A percentile compares a stretch with the other conserved stretches of the same genome.
Evolutionary conservation across 257 asterid genomes (phyloP).

Genomic region (Lavandula angustifolia): DNA sequence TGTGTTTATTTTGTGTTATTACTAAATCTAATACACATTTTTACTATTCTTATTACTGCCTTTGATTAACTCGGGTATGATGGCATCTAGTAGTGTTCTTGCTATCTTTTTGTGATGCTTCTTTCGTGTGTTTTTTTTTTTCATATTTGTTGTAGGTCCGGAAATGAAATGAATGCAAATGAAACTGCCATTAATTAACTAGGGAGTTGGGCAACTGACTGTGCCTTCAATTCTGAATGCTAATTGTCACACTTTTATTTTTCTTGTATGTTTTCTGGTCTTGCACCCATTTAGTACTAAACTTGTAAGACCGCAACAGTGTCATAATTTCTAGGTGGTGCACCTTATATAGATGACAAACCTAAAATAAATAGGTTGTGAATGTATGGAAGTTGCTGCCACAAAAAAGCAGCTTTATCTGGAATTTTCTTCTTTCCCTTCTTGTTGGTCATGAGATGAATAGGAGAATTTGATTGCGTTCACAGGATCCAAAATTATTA

Average conservation of each 20-base stretch:
- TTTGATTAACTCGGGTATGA: conserved; percentile 8
- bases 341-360: background rate
- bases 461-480: conserved; percentile 32
- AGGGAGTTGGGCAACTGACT: too few species aligned
- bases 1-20: too few species aligned
- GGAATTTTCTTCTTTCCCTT: background rate
- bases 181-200: too few species aligned
- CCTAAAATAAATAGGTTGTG: background rate
- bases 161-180: background rate
- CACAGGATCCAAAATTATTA: conserved; percentile 90
- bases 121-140: conserved; percentile 18
- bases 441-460: conserved; percentile 7
- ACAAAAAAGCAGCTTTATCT: background rate
- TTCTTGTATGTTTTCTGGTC: conserved; percentile 14
- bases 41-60: background rate
- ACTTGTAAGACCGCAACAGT: background rate
- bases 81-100: background rate
- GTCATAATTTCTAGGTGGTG: conserved; percentile 18
- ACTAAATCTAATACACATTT: too few species aligned
- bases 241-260: conserved; percentile 22
- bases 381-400: conserved; percentile 11
- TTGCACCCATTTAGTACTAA: conserved; percentile 11
- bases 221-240: conserved; percentile 9
- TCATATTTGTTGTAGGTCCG: conserved; percentile 5
- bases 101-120: conserved; percentile 5